Evolutionary conservation across 2,329 filamentous ascomycete genomes (phyloP).

Genomic region (Aureobasidium sp.): DNA sequence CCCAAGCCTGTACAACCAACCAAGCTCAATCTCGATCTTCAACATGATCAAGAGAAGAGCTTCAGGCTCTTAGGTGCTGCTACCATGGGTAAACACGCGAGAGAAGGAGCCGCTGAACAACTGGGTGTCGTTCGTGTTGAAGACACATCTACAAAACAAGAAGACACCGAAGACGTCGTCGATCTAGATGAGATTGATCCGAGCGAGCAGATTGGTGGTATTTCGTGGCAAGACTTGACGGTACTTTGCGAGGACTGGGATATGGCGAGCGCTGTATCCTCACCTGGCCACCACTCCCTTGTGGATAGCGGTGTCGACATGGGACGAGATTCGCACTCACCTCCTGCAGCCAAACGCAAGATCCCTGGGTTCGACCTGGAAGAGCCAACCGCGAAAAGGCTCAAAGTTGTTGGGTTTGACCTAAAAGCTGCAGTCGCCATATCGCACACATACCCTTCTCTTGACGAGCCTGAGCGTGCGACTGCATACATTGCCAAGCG

Average conservation of each 20-base stretch:
- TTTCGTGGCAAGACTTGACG: conserved; percentile 70
- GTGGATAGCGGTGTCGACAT: conserved; percentile 18
- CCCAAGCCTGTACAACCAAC: conserved; percentile 76
- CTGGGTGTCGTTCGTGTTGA: conserved; percentile 45
- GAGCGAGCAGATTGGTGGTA: conserved; percentile 61
- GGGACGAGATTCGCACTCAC: conserved; percentile 19
- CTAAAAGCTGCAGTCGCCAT: conserved; percentile 38
- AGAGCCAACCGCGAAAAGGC: conserved; percentile 21
- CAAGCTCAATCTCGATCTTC: conserved; percentile 80
- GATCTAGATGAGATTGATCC: conserved; percentile 47
- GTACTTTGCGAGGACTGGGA: conserved; percentile 85
- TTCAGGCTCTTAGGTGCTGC: conserved; percentile 66
- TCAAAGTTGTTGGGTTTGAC: conserved; percentile 12
- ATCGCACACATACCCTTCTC: conserved; percentile 57
- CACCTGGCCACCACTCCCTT: conserved; percentile 16
- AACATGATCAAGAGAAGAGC: conserved; percentile 73
- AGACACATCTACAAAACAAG: conserved; percentile 35
- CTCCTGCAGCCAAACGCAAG: conserved; percentile 59
- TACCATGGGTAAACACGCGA: conserved; percentile 35
- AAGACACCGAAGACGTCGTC: conserved; percentile 40
- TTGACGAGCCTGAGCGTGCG: conserved; percentile 70
- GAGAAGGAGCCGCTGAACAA: conserved; percentile 42
- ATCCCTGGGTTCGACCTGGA: conserved; percentile 12
- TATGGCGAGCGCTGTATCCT: conserved; percentile 46
- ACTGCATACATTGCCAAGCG: conserved; percentile 67